Evolutionary conservation across 352 stramenopile genomes (phyloP).

Genomic region (Pythium apleroticum): DNA sequence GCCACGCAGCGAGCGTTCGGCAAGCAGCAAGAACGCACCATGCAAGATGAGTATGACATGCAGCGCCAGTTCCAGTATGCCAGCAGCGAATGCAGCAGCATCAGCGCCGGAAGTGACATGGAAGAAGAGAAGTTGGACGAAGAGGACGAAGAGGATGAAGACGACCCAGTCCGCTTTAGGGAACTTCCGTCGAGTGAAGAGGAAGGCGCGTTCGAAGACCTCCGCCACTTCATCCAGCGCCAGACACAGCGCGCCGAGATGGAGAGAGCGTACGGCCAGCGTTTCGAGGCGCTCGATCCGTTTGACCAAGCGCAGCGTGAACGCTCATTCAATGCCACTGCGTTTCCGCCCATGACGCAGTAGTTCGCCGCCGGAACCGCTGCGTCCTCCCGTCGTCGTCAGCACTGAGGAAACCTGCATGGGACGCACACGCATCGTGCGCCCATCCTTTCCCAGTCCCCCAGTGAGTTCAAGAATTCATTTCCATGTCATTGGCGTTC

Average conservation of each 20-base stretch:
- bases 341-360: background rate
- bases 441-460: background rate
- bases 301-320: background rate
- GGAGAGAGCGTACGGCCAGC: background rate
- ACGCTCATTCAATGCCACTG: background rate
- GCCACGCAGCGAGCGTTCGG: background rate
- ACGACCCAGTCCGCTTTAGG: background rate
- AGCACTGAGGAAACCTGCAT: background rate
- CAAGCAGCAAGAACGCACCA: background rate
- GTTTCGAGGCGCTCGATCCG: background rate
- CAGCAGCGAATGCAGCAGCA: background rate
- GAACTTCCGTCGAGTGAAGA: background rate
- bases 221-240: constrained; percentile 3
- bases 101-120: background rate
- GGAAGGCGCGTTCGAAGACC: background rate
- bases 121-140: background rate
- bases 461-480: background rate
- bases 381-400: background rate
- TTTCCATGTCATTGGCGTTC: background rate
- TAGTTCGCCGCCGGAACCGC: background rate
- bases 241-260: constrained; percentile 1
- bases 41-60: background rate
- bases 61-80: background rate
- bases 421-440: background rate
- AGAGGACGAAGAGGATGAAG: background rate